Base-by-base conservation (phyloP, 768 basidiomycete species). In the Agrocybe chaxingu region DNA sequence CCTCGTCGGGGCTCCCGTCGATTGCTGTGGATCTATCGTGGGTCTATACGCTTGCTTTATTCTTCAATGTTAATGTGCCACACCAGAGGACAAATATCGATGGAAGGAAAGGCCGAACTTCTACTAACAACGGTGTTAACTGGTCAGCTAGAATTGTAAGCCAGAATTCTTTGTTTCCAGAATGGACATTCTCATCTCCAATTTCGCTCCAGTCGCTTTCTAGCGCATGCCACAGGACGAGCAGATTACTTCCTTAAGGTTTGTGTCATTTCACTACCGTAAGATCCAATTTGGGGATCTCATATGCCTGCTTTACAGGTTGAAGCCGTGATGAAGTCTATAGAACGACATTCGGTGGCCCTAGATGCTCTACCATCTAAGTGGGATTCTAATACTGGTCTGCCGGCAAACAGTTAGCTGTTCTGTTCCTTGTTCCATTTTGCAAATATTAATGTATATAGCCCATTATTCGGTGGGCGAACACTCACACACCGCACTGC, bases 151-250 rank as follows among this genome's bases (percentile, higher is more conserved):
- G 88, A 90, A 70, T 83, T 66, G 74, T 74, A 42, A 53, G 71
- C 63, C 35, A 19, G 7, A 44, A 2, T 35, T 31, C 42, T 29
- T 19, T n/a, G 19, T 8, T 4, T 2, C 2, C n/a, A 35, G 9
- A 12, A 30, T 5, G 24, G 24, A 24, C 24, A 24, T 24, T 24
- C 9, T 40, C 41, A 46, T 18, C 40, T 32, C 48, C 51, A 32
- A 50, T 32, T 10, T 57, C 53, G 4, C 44, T 56, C 3, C 58
- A 66, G 89, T 79, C 48, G 92, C 85, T 92, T 91, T 56, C 76
- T 93, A 0, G 87, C 87, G 3, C 81, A 87, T 62, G 62, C 87
- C 3, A 92, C 89, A 1, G 87, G 85, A 7, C 81, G 86, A 50
- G 69, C 77, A 31, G 76, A 77, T 24, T 24, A 24, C 24, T 24